These are phyloP conservation scores for Aureobasidium sp. DNA, from an alignment of 2,329 filamentous ascomycete genomes.

Conservation along the genomic window DNA sequence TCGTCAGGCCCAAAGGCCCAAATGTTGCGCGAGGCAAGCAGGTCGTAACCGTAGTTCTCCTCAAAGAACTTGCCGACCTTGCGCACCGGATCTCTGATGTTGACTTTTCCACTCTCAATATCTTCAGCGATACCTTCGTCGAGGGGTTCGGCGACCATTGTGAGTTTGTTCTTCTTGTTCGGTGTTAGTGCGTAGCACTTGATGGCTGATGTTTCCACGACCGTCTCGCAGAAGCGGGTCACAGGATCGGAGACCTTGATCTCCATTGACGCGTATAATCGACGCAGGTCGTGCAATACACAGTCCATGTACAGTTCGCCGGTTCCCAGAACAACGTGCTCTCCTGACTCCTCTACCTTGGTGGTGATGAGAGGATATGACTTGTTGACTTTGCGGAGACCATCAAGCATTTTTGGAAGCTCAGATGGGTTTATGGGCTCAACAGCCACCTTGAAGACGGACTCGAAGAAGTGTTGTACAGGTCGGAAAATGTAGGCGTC, in stretches of 20 bases:
- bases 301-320: conserved; percentile 99
- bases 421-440: conserved; percentile 98
- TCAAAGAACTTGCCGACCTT: conserved; percentile 97
- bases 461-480: conserved; percentile 89
- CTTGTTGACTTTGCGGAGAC: conserved; percentile 93
- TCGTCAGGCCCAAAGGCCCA: conserved; percentile 99
- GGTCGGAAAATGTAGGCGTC: conserved; percentile 94
- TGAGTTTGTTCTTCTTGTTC: conserved; percentile 99
- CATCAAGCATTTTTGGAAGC: conserved; percentile 96
- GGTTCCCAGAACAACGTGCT: conserved; percentile 90
- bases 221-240: conserved; percentile 94
- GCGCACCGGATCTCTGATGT: conserved; percentile 83
- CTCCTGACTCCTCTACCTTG: conserved; percentile 95
- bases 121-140: conserved; percentile 92
- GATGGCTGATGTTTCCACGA: conserved; percentile 92
- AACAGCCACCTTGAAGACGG: conserved; percentile 93
- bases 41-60: conserved; percentile 93
- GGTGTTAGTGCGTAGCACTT: conserved; percentile 97
- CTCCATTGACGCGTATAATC: conserved; percentile 97
- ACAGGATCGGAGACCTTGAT: conserved; percentile 98
- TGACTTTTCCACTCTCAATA: conserved; percentile 83
- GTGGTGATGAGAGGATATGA: conserved; percentile 92
- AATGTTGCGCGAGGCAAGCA: conserved; percentile 86
- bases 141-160: conserved; percentile 93
- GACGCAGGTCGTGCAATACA: conserved; percentile 85